These are phyloP conservation scores for Cercospora brassicicola DNA, from an alignment of 2,329 filamentous ascomycete genomes.

Conservation along the genomic window DNA sequence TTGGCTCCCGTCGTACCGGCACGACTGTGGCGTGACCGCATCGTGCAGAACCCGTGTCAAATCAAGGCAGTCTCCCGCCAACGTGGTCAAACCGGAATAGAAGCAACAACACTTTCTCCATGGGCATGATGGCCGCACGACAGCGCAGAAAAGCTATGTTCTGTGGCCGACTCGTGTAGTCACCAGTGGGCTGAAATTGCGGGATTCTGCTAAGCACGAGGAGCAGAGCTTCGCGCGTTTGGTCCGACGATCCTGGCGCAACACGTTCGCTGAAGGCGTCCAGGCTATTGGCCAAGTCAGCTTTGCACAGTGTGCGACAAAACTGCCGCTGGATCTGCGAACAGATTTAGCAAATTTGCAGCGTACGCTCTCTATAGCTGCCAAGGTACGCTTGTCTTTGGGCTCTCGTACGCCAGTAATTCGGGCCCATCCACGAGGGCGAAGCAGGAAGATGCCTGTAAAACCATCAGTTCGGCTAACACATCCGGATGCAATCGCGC, in stretches of 20 bases:
- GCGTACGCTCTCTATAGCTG: background rate
- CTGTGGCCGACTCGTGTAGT: background rate
- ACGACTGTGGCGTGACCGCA: slow-evolving; percentile 4
- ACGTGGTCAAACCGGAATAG: background rate
- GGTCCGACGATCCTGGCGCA: background rate
- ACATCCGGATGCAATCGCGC: background rate
- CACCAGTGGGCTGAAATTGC: background rate
- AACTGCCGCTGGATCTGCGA: background rate
- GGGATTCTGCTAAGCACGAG: background rate
- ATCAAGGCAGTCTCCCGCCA: slow-evolving; percentile 4
- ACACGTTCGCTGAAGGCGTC: background rate
- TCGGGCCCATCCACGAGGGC: slow-evolving; percentile 4
- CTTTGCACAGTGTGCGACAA: background rate
- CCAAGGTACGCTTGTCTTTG: background rate
- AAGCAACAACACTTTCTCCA: background rate
- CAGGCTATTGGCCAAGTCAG: background rate
- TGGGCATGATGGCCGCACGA: background rate
- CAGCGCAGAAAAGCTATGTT: background rate
- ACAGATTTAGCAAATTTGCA: background rate
- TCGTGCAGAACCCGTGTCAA: slow-evolving; percentile 5
- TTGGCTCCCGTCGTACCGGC: background rate
- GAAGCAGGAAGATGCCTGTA: slow-evolving; percentile 10
- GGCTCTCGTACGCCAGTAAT: background rate
- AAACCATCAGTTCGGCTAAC: background rate
- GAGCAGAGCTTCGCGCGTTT: background rate